Evolutionary conservation across 208 protist species (phyloP), one percentile per base, ranked within the genome.

Genomic region (Leishmania amazonensis): DNA sequence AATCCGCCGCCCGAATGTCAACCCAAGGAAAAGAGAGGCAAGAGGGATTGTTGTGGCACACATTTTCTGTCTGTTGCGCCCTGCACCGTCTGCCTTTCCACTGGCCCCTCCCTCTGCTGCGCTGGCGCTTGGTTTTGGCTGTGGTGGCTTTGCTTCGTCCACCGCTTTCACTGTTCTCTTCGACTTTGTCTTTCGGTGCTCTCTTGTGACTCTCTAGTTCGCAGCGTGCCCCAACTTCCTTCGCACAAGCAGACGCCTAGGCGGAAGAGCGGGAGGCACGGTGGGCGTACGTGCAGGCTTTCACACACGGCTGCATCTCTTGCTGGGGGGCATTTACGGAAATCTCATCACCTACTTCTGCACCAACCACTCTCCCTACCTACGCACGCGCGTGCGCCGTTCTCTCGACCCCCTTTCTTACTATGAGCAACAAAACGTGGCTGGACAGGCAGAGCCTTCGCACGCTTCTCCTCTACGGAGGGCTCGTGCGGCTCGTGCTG

Each of bases 401-500:
- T n/a, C 19, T 15, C 65, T 42, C 45, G 47, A 38, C 47, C 28
- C 71, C 21, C n/a, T 31, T 31, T 11, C 13, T 49, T 17, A 64
- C 40, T 8, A 84, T 83, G 79, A 74, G 74, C 1, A 68, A 60
- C 17, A 65, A 67, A 7, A 77, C 79, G 9, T 76, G 74, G 68
- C 38, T 89, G 49, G 85, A 89, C 54, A 47, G 58, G 11, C 53
- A 85, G 62, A 86, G 77, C 65, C 82, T 91, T 51, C 77, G 65
- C 51, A 85, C 77, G n/a, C 85, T 96, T 40, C 67, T 94, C 8
- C 62, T 85, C 13, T 74, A 78, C 53, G 91, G 93, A 65, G 84
- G 78, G 1, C 38, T 95, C 5, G 38, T 97, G 57, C 90, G 96
- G 4, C 45, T 97, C 5, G 21, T 85, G 24, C 81, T 98, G 28